These are phyloP conservation scores for Dichotomopilus funicola DNA, from an alignment of 2,329 filamentous ascomycete genomes.

Conservation along the genomic window DNA sequence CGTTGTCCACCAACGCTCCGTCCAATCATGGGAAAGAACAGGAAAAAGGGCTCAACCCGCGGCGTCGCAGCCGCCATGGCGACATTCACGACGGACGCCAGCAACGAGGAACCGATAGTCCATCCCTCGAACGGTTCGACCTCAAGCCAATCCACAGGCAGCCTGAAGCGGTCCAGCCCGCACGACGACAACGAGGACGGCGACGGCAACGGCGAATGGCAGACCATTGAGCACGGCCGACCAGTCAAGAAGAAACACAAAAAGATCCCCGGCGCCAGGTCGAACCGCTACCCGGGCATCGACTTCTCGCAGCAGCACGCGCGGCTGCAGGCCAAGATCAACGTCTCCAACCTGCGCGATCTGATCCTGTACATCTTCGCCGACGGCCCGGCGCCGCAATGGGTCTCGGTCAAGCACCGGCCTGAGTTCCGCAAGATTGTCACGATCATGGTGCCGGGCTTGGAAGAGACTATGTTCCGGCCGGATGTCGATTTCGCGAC, in stretches of 20 bases:
- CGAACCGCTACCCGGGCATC: conserved; percentile 54
- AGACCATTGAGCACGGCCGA: conserved; percentile 43
- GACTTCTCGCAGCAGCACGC: conserved; percentile 47
- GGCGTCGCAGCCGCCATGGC: conserved; percentile 10
- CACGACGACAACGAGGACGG: conserved; percentile 36
- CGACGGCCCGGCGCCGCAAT: conserved; percentile 58
- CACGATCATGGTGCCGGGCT: conserved; percentile 81
- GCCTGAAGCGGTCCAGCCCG: conserved; percentile 44
- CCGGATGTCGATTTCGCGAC: conserved; percentile 44
- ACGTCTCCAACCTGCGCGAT: conserved; percentile 56
- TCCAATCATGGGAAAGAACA: conserved; percentile 22
- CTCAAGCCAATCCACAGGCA: conserved; percentile 30
- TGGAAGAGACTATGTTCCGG: conserved; percentile 87
- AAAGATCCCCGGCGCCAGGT: conserved; percentile 51
- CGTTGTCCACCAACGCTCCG: background rate
- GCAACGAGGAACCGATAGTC: background rate
- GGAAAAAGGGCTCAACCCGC: conserved; percentile 21
- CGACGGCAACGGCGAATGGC: conserved; percentile 38
- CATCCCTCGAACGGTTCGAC: background rate
- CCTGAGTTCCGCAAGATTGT: conserved; percentile 72
- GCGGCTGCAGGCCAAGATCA: conserved; percentile 55
- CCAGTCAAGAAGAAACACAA: conserved; percentile 56
- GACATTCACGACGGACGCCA: conserved; percentile 3
- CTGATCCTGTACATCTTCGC: conserved; percentile 61
- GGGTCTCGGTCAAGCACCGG: conserved; percentile 57